Base-by-base conservation (phyloP, 176 grass and related monocot genomes). In the Oryza meyeriana region DNA sequence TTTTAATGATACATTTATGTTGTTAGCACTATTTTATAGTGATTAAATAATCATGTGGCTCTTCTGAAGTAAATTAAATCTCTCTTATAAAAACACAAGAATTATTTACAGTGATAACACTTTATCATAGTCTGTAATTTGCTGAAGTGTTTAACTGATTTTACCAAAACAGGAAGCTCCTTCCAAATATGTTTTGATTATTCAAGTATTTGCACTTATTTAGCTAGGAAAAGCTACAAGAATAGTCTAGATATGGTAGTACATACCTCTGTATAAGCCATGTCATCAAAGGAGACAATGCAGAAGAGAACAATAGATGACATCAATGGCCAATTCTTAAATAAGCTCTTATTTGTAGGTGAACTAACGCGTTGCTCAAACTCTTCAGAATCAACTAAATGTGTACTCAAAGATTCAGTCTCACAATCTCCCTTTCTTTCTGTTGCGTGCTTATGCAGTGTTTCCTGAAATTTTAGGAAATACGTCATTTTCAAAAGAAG, bases 321-420 rank as follows among this genome's bases (percentile, higher is more conserved):
- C 80, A 97, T 91, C 32, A 94, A 55, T 39, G 87, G 89, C 89
- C 89, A 94, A 24, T 92, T 94, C 71, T 77, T 93, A 27, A 97
- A 72, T 75, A 97, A 59, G 66, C 38, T 87, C 12, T 84, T 64
- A 16, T 84, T 81, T 3, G 16, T 62, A 34, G 83, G 12, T 48
- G 20, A 38, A 55, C 12, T 64, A 65, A 35, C 34, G 7, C 44
- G 25, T 80, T 80, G 27, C 25, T 85, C 40, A 0, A 35, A 8
- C 48, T 42, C 67, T 31, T 81, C 25, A 0, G 52, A 29, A 72
- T 44, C 68, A 47, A 17, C n/a, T 12, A 64, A 66, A 33, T 44
- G 12, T 29, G 58, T 36, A 61, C 71, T 77, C 39, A 89, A 81
- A 69, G 69, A 66, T 67, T 78, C 74, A 35, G n/a, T 27, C 11